A percentile compares a stretch with the other conserved stretches of the same genome.
phyloP scores from a whole-genome alignment of 2,329 filamentous ascomycete genomes.

The Coniella vitis region DNA sequence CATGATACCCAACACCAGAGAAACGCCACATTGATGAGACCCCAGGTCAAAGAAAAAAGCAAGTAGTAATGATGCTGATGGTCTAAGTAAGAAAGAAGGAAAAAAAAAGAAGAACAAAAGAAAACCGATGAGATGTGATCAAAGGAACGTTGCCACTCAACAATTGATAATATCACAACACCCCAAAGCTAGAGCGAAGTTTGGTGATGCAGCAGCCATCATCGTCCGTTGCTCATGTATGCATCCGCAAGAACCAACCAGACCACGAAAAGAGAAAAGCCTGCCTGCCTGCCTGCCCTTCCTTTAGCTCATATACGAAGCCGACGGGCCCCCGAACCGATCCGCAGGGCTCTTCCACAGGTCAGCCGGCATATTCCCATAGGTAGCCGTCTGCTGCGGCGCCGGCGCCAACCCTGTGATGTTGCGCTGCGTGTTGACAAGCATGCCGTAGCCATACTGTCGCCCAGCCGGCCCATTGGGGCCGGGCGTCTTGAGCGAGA shows the following conservation, averaged over 20 bases:
- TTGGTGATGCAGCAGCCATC: no score
- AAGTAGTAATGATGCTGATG: neutral
- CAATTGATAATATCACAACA: no score
- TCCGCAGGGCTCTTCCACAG: neutral
- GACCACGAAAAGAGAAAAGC: no score
- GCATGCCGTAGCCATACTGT: constrained; percentile 1
- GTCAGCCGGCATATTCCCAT: neutral
- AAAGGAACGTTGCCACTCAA: neutral
- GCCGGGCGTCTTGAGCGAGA: constrained; percentile 1
- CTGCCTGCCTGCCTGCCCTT: no score
- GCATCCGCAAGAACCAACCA: no score
- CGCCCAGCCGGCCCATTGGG: neutral
- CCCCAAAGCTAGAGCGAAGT: no score
- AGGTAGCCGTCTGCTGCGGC: neutral
- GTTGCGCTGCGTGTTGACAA: constrained; percentile 4
- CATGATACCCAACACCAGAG: neutral
- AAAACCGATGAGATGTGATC: no score
- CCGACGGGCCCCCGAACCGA: neutral
- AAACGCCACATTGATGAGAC: neutral
- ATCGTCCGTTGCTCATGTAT: no score
- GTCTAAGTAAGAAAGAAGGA: neutral
- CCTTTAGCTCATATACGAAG: neutral
- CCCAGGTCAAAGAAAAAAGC: neutral
- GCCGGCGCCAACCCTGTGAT: constrained; percentile 1
- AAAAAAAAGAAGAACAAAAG: neutral